phyloP scores from a whole-genome alignment of 1,284 basidiomycete species.

The Phellopilus nigrolimitatus region DNA sequence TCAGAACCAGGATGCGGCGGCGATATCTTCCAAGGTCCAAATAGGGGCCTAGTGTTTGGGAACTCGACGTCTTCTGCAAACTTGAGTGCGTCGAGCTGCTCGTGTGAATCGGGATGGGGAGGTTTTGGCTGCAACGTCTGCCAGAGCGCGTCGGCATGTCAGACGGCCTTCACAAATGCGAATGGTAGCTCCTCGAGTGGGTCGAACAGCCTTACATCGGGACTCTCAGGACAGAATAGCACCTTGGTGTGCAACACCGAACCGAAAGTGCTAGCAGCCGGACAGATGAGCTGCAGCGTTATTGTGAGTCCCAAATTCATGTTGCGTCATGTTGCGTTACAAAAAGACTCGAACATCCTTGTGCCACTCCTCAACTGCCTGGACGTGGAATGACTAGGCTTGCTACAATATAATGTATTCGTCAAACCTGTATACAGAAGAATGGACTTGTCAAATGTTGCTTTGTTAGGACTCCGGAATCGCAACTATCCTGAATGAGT shows the following conservation, averaged over 20 bases:
- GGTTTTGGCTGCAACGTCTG: slow-evolving; percentile 80
- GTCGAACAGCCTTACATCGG: slow-evolving; percentile 26
- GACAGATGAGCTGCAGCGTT: slow-evolving; percentile 73
- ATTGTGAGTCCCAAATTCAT: slow-evolving; percentile 62
- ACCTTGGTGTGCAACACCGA: slow-evolving; percentile 61
- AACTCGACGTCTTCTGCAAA: slow-evolving; percentile 46
- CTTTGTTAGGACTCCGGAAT: too few species aligned
- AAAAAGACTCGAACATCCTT: background rate
- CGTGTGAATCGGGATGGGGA: slow-evolving; percentile 67
- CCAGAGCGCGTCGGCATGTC: slow-evolving; percentile 54
- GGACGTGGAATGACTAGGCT: too few species aligned
- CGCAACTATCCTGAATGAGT: too few species aligned
- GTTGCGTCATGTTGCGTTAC: slow-evolving; percentile 27
- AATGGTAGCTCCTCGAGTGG: slow-evolving; percentile 29
- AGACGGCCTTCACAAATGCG: slow-evolving; percentile 45
- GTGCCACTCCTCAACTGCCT: too few species aligned
- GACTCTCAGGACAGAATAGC: slow-evolving; percentile 36
- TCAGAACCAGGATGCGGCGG: slow-evolving; percentile 72
- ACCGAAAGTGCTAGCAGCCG: slow-evolving; percentile 57
- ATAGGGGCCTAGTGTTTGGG: slow-evolving; percentile 40
- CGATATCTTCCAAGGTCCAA: slow-evolving; percentile 66
- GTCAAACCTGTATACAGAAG: slow-evolving; percentile 11
- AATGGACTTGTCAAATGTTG: too few species aligned
- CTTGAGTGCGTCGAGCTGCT: slow-evolving; percentile 56
- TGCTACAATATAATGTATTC: too few species aligned